Conservation (phyloP, 495 filamentous ascomycete species). For the Neurospora sp. region DNA sequence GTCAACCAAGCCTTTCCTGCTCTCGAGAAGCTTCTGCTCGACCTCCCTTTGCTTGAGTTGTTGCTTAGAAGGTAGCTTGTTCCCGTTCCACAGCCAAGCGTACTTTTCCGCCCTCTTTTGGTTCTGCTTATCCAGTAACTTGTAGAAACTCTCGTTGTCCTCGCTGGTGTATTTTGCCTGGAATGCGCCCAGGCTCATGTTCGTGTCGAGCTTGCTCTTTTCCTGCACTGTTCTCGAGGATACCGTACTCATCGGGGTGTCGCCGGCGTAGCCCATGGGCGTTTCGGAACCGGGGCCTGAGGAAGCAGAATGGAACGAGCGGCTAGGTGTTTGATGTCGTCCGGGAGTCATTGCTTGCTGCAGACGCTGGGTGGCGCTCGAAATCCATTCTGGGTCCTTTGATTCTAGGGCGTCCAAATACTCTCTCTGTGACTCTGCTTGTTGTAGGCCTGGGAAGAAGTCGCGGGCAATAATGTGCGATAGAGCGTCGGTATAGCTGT, state of each 20-base stretch:
- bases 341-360: slow-evolving; percentile 75
- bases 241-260: slow-evolving; percentile 55
- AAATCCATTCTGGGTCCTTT: slow-evolving; percentile 75
- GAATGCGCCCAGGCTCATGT: slow-evolving; percentile 72
- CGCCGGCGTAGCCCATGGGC: slow-evolving; percentile 45
- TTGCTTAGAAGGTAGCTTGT: slow-evolving; percentile 79
- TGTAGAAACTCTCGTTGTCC: slow-evolving; percentile 94
- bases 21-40: slow-evolving; percentile 50
- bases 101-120: slow-evolving; percentile 69
- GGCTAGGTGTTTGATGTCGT: slow-evolving; percentile 34
- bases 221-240: slow-evolving; percentile 28
- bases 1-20: slow-evolving; percentile 29
- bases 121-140: slow-evolving; percentile 85
- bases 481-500: slow-evolving; percentile 80
- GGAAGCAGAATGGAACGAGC: slow-evolving; percentile 15
- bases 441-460: slow-evolving; percentile 88
- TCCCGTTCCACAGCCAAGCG: slow-evolving; percentile 77
- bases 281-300: slow-evolving; percentile 30
- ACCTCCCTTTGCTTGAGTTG: slow-evolving; percentile 72
- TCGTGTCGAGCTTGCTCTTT: slow-evolving; percentile 58
- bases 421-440: slow-evolving; percentile 78
- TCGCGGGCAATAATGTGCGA: slow-evolving; percentile 94
- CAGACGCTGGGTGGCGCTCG: slow-evolving; percentile 62
- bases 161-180: slow-evolving; percentile 92
- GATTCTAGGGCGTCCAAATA: slow-evolving; percentile 87